Conservation (phyloP, 805 yeast species). For the Pachysolen tannophilus region DNA sequence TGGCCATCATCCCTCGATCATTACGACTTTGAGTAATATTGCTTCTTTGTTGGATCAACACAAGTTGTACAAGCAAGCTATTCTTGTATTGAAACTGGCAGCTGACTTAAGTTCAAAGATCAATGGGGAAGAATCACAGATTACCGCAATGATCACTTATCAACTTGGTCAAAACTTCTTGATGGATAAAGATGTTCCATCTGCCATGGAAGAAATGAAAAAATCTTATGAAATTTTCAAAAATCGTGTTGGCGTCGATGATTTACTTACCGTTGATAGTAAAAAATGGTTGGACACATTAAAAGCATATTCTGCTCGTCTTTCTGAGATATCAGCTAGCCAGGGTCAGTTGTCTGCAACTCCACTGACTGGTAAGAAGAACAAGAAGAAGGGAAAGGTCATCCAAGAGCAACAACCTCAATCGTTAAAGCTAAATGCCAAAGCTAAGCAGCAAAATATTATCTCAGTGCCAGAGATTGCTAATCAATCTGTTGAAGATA, state of each 20-base stretch:
- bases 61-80: conserved; percentile 39
- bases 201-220: conserved; percentile 48
- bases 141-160: conserved; percentile 58
- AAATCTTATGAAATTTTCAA: conserved; percentile 52
- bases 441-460: conserved; percentile 22
- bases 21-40: conserved; percentile 55
- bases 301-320: conserved; percentile 28
- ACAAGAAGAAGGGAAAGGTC: conserved; percentile 7
- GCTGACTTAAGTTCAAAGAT: conserved; percentile 39
- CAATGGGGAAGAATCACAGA: conserved; percentile 52
- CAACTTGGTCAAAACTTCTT: conserved; percentile 61
- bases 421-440: conserved; percentile 5
- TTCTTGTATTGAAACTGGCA: conserved; percentile 45
- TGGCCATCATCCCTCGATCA: conserved; percentile 59
- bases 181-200: conserved; percentile 39
- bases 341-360: conserved; percentile 27
- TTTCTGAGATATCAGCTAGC: conserved; percentile 30
- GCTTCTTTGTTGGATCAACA: conserved; percentile 50
- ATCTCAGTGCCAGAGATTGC: conserved; percentile 48
- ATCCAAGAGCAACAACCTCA: neutral
- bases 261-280: conserved; percentile 59
- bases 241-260: conserved; percentile 56
- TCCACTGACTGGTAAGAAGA: conserved; percentile 11
- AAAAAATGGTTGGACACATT: conserved; percentile 57
- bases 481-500: conserved; percentile 61